phyloP scores from a whole-genome alignment of 73 alveolate genomes.

The Tetrahymena borealis region DNA sequence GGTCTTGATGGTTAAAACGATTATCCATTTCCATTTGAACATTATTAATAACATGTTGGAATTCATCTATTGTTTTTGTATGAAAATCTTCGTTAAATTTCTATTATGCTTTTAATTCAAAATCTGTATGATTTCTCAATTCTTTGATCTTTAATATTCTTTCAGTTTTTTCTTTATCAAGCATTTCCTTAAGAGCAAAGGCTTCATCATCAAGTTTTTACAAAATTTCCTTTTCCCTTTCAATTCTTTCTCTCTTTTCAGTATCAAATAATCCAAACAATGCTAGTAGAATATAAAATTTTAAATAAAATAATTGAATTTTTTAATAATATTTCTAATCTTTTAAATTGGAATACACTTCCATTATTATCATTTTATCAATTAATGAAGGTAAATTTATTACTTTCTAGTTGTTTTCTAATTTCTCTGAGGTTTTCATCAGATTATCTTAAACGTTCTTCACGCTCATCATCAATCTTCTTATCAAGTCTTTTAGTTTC shows the following conservation, averaged over 20 bases:
- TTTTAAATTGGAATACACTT: too few species aligned
- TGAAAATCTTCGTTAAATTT: constrained; percentile 77
- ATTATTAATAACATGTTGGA: constrained; percentile 72
- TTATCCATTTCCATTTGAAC: constrained; percentile 81
- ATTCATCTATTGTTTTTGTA: constrained; percentile 76
- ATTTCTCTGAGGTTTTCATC: constrained; percentile 52
- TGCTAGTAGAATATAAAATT: constrained; percentile 6
- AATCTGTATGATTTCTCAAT: constrained; percentile 61
- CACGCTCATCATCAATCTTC: constrained; percentile 57
- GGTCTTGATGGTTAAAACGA: constrained; percentile 84
- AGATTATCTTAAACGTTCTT: constrained; percentile 60
- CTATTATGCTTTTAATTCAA: constrained; percentile 60
- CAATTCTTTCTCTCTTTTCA: constrained; percentile 66
- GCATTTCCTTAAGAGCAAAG: constrained; percentile 53
- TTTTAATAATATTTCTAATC: too few species aligned
- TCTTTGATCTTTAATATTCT: constrained; percentile 57
- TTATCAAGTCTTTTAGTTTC: constrained; percentile 56
- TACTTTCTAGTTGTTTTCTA: constrained; percentile 45
- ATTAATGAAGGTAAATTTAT: too few species aligned
- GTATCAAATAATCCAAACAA: constrained; percentile 50
- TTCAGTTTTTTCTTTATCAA: constrained; percentile 74
- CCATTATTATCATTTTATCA: too few species aligned
- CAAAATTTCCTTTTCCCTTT: constrained; percentile 72
- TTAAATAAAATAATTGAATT: too few species aligned
- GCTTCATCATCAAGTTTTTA: constrained; percentile 78